Percentiles rank a stretch among this genome's conserved stretches.
Conservation (phyloP, 1,284 basidiomycete genomes). For the Mycena citricolor region DNA sequence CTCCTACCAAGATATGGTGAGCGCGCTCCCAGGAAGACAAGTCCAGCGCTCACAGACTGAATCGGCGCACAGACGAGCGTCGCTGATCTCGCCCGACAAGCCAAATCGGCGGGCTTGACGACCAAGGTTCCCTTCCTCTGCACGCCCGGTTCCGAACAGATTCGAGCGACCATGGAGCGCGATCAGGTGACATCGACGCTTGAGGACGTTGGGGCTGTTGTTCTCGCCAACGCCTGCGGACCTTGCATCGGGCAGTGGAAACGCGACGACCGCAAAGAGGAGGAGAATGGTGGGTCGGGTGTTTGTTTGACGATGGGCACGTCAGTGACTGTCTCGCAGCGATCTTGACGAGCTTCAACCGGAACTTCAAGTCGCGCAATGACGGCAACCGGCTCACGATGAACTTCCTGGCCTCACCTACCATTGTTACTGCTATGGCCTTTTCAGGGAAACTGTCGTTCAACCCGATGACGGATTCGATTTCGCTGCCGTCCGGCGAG, state of each 20-base stretch:
- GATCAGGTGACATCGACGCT: conserved; percentile 84
- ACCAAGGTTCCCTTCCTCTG: conserved; percentile 93
- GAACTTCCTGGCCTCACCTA: conserved; percentile 98
- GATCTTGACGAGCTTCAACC: conserved; percentile 97
- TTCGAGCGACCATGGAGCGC: conserved; percentile 96
- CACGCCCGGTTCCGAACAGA: conserved; percentile 97
- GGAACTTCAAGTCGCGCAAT: conserved; percentile 97
- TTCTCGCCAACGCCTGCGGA: conserved; percentile 97
- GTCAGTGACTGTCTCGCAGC: conserved; percentile 60
- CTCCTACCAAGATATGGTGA: conserved; percentile 92
- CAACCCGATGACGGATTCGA: conserved; percentile 87
- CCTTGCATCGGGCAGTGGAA: conserved; percentile 99
- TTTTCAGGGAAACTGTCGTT: conserved; percentile 95
- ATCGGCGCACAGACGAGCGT: conserved; percentile 66
- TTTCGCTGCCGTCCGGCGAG: conserved; percentile 73
- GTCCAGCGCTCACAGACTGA: conserved; percentile 1
- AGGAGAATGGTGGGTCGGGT: conserved; percentile 98
- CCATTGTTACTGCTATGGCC: conserved; percentile 95
- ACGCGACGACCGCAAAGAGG: conserved; percentile 83
- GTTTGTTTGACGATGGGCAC: too few relatives aligned
- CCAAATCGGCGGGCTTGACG: conserved; percentile 78
- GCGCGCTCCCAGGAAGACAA: conserved; percentile 1
- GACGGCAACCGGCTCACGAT: conserved; percentile 95
- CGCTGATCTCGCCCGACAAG: conserved; percentile 90
- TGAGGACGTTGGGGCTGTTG: conserved; percentile 85